Conservation (phyloP, 371 early-diverging fungal genomes). For the Mucor circinelloides region DNA sequence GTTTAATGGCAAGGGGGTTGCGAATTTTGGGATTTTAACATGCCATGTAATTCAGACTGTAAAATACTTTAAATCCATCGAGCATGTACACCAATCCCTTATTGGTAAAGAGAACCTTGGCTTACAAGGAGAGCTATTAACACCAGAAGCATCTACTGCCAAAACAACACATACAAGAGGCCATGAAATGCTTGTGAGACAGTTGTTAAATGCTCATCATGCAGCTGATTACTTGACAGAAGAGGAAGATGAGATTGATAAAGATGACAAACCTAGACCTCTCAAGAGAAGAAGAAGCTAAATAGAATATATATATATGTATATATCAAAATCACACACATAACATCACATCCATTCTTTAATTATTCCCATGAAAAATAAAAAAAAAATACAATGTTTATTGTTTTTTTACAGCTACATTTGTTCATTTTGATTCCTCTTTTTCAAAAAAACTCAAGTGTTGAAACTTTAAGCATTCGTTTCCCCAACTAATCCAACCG, state of each 20-base stretch:
- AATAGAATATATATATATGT: neutral
- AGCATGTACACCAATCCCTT: constrained; percentile 79
- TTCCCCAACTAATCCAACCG: constrained; percentile 78
- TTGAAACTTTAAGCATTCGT: constrained; percentile 71
- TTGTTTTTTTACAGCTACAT: too few relatives aligned
- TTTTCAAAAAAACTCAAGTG: constrained; percentile 38
- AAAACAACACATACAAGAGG: constrained; percentile 9
- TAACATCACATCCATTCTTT: neutral
- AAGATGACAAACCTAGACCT: constrained; percentile 18
- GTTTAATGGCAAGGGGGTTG: too few relatives aligned
- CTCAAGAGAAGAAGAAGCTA: constrained; percentile 17
- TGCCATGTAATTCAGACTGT: constrained; percentile 63
- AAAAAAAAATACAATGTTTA: too few relatives aligned
- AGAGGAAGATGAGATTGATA: constrained; percentile 15
- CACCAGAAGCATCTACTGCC: constrained; percentile 11
- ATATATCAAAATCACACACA: neutral
- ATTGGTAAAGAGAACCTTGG: constrained; percentile 57
- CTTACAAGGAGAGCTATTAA: constrained; percentile 49
- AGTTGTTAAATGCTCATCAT: constrained; percentile 1
- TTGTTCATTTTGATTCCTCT: neutral
- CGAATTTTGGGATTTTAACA: constrained; percentile 77
- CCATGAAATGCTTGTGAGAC: constrained; percentile 11
- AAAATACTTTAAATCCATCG: constrained; percentile 66
- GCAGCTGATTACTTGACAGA: constrained; percentile 4
- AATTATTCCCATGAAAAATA: neutral